These are phyloP conservation scores for Chlorokybus atmophyticus DNA, from an alignment of 139 green algal species.

Conservation along the genomic window DNA sequence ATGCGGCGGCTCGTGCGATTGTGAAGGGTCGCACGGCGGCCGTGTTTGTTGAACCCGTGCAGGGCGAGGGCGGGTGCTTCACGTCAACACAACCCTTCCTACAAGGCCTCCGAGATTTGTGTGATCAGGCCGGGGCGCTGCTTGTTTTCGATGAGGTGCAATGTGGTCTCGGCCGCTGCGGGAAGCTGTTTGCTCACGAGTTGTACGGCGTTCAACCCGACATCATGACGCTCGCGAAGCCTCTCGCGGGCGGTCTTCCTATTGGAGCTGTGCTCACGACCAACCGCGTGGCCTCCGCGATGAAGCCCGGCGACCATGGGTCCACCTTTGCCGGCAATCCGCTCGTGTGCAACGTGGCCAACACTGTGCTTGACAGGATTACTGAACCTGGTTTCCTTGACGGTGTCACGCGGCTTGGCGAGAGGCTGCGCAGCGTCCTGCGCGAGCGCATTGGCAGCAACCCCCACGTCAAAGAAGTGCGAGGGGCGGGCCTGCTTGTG, in stretches of 20 bases:
- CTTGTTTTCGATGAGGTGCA: conserved; percentile 97
- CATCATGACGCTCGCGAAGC: conserved; percentile 96
- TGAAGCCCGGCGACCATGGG: conserved; percentile 88
- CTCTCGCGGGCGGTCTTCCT: conserved; percentile 79
- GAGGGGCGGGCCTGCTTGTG: conserved; percentile 74
- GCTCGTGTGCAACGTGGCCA: conserved; percentile 60
- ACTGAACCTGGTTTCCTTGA: conserved; percentile 65
- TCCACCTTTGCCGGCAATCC: conserved; percentile 95
- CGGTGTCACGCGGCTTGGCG: conserved; percentile 56
- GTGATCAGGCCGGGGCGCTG: conserved; percentile 80
- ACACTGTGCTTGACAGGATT: conserved; percentile 30
- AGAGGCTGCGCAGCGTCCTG: conserved; percentile 56
- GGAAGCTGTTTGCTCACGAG: conserved; percentile 82
- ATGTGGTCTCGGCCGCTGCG: conserved; percentile 67
- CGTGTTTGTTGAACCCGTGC: conserved; percentile 96
- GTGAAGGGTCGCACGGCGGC: conserved; percentile 68
- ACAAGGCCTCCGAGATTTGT: conserved; percentile 67
- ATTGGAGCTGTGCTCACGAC: conserved; percentile 89
- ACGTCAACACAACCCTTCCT: conserved; percentile 35
- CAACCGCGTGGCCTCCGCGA: conserved; percentile 77
- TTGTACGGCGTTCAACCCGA: conserved; percentile 78
- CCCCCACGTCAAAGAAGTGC: conserved; percentile 73
- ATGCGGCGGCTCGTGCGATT: conserved; percentile 36
- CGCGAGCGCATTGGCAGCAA: conserved; percentile 47
- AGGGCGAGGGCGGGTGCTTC: conserved; percentile 81